These are phyloP conservation scores for Zymoseptoria passerinii DNA, from an alignment of 2,329 filamentous ascomycete genomes.

Conservation along the genomic window DNA sequence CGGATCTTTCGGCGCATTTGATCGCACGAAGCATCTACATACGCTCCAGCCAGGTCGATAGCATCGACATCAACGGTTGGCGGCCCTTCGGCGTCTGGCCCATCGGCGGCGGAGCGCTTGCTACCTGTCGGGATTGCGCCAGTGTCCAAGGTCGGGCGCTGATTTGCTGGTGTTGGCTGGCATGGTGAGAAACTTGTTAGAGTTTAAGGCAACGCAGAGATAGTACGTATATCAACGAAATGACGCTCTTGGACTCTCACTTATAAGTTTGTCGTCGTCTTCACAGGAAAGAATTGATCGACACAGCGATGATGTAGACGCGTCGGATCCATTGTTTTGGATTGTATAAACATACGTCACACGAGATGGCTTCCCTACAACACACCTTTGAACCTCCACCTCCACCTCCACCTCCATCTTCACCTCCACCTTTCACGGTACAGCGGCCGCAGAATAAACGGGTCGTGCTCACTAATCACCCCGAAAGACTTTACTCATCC, in stretches of 20 bases:
- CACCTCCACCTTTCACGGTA: too few species aligned
- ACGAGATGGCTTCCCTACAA: too few species aligned
- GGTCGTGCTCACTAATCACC: too few species aligned
- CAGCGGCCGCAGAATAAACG: too few species aligned
- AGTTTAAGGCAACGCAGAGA: neutral
- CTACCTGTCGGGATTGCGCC: neutral
- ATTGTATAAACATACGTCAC: neutral
- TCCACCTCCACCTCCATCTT: too few species aligned
- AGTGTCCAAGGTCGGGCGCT: neutral
- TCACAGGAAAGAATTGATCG: neutral
- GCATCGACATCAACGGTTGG: conserved; percentile 4
- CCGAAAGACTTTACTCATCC: too few species aligned
- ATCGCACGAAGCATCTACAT: conserved; percentile 19
- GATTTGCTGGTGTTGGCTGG: neutral
- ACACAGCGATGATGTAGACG: neutral
- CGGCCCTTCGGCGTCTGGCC: neutral
- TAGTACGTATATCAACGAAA: neutral
- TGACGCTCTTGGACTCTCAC: neutral
- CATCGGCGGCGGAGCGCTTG: neutral
- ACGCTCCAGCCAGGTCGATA: conserved; percentile 12
- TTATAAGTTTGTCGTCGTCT: neutral
- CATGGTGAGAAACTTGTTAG: neutral
- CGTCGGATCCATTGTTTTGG: neutral
- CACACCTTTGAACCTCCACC: too few species aligned
- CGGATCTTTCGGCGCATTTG: conserved; percentile 37